Conservation (phyloP, 2,329 filamentous ascomycete species). For the Sporothrix pseudoabietina region DNA sequence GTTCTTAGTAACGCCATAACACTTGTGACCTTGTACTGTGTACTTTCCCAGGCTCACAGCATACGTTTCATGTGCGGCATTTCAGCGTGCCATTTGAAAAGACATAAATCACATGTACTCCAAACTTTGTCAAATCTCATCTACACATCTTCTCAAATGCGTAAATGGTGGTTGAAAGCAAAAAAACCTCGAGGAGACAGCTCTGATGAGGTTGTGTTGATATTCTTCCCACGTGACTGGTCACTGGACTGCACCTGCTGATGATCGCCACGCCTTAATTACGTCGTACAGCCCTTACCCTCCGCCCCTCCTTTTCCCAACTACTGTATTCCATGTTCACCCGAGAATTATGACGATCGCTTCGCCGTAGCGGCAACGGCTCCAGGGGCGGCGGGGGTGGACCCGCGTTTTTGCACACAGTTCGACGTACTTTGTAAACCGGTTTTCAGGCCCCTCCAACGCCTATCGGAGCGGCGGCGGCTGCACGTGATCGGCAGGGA, state of each 20-base stretch:
- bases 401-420: background rate
- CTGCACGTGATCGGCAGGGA: conserved; percentile 6
- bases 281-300: background rate
- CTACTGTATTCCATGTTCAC: background rate
- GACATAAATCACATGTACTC: too few relatives aligned
- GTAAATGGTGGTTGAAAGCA: too few relatives aligned
- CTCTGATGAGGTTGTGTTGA: too few relatives aligned
- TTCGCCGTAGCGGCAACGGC: background rate
- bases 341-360: background rate
- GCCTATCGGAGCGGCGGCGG: background rate
- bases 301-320: background rate
- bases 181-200: too few relatives aligned
- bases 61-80: too few relatives aligned
- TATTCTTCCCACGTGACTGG: background rate
- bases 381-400: background rate
- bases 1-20: too few relatives aligned
- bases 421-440: background rate
- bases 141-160: too few relatives aligned
- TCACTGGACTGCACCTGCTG: background rate
- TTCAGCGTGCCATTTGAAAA: too few relatives aligned
- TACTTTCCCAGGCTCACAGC: too few relatives aligned
- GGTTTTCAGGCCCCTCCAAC: background rate
- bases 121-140: too few relatives aligned
- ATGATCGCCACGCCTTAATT: background rate
- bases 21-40: too few relatives aligned